Conservation (phyloP, 2,329 filamentous ascomycete genomes). For the Malbranchea cinnamomea region DNA sequence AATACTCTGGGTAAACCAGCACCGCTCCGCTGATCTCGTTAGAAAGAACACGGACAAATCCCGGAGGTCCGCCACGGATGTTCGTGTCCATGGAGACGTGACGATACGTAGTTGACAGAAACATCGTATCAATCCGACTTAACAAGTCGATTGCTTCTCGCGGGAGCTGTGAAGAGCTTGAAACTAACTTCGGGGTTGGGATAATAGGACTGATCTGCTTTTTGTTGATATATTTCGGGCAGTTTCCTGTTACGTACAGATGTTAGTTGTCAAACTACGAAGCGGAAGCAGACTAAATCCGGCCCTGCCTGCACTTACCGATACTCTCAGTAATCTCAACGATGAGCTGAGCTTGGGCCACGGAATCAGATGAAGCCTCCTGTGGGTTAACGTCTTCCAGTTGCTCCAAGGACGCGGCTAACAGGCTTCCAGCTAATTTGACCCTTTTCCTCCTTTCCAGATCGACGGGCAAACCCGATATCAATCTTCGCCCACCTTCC, state of each 20-base stretch:
- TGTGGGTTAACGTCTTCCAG: constrained; percentile 15
- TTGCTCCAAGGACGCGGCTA: constrained; percentile 43
- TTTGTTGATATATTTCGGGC: constrained; percentile 74
- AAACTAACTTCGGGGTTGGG: constrained; percentile 39
- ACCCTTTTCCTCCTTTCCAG: constrained; percentile 53
- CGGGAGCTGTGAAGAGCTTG: constrained; percentile 34
- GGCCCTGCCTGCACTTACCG: constrained; percentile 24
- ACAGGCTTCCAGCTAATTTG: constrained; percentile 57
- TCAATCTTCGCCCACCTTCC: constrained; percentile 31
- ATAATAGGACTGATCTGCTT: constrained; percentile 45
- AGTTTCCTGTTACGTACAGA: constrained; percentile 51
- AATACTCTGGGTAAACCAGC: constrained; percentile 69
- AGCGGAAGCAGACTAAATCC: no score
- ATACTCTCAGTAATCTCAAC: constrained; percentile 57
- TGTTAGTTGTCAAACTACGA: constrained; percentile 7
- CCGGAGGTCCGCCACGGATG: constrained; percentile 57
- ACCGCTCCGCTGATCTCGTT: constrained; percentile 34
- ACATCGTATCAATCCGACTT: constrained; percentile 55
- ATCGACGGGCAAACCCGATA: constrained; percentile 49
- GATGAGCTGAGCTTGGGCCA: constrained; percentile 41
- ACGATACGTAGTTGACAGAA: constrained; percentile 54
- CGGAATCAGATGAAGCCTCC: constrained; percentile 14
- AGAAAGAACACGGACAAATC: constrained; percentile 55
- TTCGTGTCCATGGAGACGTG: constrained; percentile 65
- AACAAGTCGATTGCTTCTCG: constrained; percentile 45